Evolutionary conservation across 116 monocot species (phyloP), one percentile per base, ranked within the genome.

Genomic region (Phalaenopsis hybrid): DNA sequence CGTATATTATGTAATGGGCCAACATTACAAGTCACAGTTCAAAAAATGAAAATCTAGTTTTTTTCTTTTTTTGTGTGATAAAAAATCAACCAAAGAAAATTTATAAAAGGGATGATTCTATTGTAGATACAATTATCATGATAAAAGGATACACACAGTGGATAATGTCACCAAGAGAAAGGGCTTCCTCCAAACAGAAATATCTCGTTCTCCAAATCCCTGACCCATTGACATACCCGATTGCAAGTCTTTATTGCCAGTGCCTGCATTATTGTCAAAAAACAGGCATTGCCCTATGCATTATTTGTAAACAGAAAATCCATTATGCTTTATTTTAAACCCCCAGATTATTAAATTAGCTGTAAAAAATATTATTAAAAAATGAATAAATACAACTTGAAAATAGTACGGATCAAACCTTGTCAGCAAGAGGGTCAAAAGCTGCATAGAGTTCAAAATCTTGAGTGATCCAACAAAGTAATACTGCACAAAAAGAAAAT

Each of bases 381-480:
- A 72, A 72, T 15, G 13, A 72, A 41, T 21, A 72, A 72, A 41
- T 5, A 72, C 67, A 72, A 72, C 4, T 34, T 41, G 15, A 72
- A n/a, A 17, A 41, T 72, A 72, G 21, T 25, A 48, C 81, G 52
- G n/a, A 79, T 28, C 82, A 58, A 79, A 98, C 99, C 99, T 95
- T 95, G 58, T 99, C 99, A 3, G 99, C 95, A 57, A 99, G 94
- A 79, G 99, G 99, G 88, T 95, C 95, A 89, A 99, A 99, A 61
- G 99, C 92, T 23, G 99, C 99, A 90, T 99, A 99, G 55, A 99
- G 95, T 77, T 99, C 99, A 89, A 99, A 99, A 89, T 96, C 96
- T 85, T 89, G 94, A 88, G 96, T 96, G 49, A 95, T 87, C 99
- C 99, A 99, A 79, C 99, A 99, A 6, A 99, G 79, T 45, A 99